phyloP scores from a whole-genome alignment of 2,329 filamentous ascomycete genomes.

The Ophiostoma sp. region DNA sequence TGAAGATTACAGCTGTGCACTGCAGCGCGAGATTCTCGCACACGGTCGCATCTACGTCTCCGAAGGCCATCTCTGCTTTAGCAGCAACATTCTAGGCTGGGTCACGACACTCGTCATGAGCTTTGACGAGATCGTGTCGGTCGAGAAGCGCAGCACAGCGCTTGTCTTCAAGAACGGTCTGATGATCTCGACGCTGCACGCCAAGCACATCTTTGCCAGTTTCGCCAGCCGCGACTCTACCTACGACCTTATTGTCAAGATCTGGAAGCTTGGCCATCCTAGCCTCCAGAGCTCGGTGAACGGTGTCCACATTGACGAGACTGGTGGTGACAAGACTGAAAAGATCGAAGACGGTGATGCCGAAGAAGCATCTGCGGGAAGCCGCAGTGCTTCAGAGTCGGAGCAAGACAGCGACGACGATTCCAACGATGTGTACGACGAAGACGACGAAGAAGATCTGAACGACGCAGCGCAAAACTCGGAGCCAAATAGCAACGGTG shows the following conservation, averaged over 20 bases:
- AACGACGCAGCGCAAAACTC: constrained; percentile 35
- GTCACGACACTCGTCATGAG: constrained; percentile 95
- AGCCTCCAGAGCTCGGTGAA: constrained; percentile 87
- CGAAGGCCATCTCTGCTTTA: constrained; percentile 96
- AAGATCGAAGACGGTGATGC: constrained; percentile 63
- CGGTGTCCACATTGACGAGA: constrained; percentile 74
- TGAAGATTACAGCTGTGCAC: constrained; percentile 93
- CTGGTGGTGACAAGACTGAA: constrained; percentile 84
- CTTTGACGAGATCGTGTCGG: constrained; percentile 94
- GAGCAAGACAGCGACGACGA: constrained; percentile 63
- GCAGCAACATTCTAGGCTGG: constrained; percentile 98
- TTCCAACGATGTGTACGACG: constrained; percentile 72
- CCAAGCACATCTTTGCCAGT: constrained; percentile 92
- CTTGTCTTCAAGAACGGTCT: constrained; percentile 95
- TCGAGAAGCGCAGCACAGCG: constrained; percentile 94
- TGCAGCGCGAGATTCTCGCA: constrained; percentile 91
- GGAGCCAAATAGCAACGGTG: constrained; percentile 31
- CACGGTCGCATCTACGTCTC: constrained; percentile 94
- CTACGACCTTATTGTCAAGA: constrained; percentile 93
- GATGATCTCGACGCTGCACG: constrained; percentile 91
- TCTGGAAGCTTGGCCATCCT: constrained; percentile 96
- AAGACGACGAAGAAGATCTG: constrained; percentile 65
- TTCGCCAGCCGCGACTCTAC: constrained; percentile 92
- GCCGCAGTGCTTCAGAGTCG: constrained; percentile 51
- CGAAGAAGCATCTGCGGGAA: constrained; percentile 38